Evolutionary conservation across 2,329 filamentous ascomycete species (phyloP), one percentile per base, ranked within the genome.

Genomic region (Epichloe sylvatica): DNA sequence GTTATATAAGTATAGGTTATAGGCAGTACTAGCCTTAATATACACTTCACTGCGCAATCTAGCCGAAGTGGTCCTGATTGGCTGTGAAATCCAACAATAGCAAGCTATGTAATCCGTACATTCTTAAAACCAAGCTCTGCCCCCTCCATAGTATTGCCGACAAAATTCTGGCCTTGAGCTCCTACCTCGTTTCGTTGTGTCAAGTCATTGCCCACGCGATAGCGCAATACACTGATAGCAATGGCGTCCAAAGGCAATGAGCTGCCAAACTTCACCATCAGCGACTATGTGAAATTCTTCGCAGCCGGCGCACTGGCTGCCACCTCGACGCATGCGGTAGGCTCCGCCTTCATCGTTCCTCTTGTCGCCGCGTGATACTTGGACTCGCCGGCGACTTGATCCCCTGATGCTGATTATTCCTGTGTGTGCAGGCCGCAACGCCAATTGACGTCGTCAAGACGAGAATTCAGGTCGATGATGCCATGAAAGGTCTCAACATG

Each of bases 401-500:
- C n/a, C 21, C 3, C 12, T 35, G 33, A 34, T 42, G 39, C 44
- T 43, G 34, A 51, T 44, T 36, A 34, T 30, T 41, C 52, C 42
- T 53, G 9, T 34, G 40, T 25, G 40, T 33, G n/a, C 46, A 75
- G 72, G 72, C 70, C n/a, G 73, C 70, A 12, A 76, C 74, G 5
- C 74, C 74, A 42, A 76, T 72, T 53, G 70, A 70, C 64, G 90
- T 89, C 65, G 85, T 94, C 71, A 94, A 94, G 78, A 94, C 88
- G 60, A 80, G 86, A 62, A 91, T 94, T 66, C 87, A 94, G 71
- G 84, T 94, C 64, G 87, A 94, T 70, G 86, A 88, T 60, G 76
- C 74, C 57, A 83, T 86, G 69, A 92, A 92, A 74, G 89, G 90
- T 70, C 76, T 78, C 61, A 88, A 88, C 67, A 81, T 94, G 77